These are phyloP conservation scores for Russula abietina DNA, from an alignment of 768 basidiomycete species.

Conservation along the genomic window DNA sequence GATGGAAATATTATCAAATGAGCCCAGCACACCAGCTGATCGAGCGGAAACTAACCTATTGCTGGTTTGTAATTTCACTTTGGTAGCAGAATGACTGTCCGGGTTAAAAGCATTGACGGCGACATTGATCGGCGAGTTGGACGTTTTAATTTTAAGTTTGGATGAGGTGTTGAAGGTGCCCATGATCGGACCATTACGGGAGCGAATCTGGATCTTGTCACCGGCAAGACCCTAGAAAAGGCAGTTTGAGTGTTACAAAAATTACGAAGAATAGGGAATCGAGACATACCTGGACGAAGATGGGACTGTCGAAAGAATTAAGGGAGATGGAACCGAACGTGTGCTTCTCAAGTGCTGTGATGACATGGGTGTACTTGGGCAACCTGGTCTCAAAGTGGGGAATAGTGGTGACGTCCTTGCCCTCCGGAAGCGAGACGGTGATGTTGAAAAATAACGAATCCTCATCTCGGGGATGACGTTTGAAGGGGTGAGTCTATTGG, in stretches of 20 bases:
- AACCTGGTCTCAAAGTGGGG: conserved; percentile 12
- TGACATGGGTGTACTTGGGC: conserved; percentile 7
- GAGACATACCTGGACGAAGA: background rate
- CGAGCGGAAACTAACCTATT: conserved; percentile 8
- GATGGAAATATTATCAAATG: too few species aligned
- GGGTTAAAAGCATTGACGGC: conserved; percentile 14
- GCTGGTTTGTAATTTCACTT: conserved; percentile 2
- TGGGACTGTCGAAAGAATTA: background rate
- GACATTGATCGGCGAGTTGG: conserved; percentile 13
- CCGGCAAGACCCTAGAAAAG: conserved; percentile 1
- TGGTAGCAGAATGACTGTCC: background rate
- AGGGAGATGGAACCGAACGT: conserved; percentile 12
- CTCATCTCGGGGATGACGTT: background rate
- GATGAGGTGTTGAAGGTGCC: conserved; percentile 17
- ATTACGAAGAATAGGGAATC: background rate
- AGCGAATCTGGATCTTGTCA: background rate
- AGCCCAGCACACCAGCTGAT: background rate
- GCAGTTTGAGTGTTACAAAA: background rate
- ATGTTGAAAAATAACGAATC: conserved; percentile 9
- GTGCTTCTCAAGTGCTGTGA: conserved; percentile 4
- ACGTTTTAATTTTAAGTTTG: background rate
- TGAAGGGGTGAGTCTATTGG: background rate
- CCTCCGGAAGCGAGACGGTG: conserved; percentile 17
- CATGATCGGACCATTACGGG: conserved; percentile 8
- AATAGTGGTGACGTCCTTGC: background rate